Evolutionary conservation across 169 alveolate species (phyloP).

Genomic region (Eimeria sp.): DNA sequence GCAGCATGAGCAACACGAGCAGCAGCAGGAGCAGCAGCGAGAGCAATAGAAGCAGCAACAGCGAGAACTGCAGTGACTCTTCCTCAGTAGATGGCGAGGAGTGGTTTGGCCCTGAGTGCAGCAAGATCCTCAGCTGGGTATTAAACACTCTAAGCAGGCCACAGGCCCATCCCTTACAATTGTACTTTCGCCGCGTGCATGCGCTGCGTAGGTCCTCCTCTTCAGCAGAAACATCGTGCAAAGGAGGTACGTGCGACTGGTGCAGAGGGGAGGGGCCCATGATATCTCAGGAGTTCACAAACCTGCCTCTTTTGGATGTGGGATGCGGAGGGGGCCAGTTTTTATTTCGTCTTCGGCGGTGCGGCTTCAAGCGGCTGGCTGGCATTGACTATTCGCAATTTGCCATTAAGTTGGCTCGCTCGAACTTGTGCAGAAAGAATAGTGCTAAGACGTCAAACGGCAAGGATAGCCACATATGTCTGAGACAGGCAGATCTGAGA

Average conservation of each 20-base stretch:
- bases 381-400: constrained; percentile 66
- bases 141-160: neutral
- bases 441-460: neutral
- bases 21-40: neutral
- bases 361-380: constrained; percentile 61
- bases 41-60: constrained; percentile 4
- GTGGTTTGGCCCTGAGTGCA: constrained; percentile 79
- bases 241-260: constrained; percentile 20
- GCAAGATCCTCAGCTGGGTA: constrained; percentile 55
- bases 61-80: constrained; percentile 40
- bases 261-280: constrained; percentile 24
- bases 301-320: constrained; percentile 50
- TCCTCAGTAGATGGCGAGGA: constrained; percentile 68
- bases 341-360: constrained; percentile 61
- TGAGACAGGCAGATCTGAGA: constrained; percentile 55
- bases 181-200: constrained; percentile 13
- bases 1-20: neutral
- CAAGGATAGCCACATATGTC: neutral
- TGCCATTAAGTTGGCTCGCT: constrained; percentile 63
- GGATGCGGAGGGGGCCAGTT: constrained; percentile 78
- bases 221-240: neutral
- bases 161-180: neutral
- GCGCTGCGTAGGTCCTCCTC: neutral
- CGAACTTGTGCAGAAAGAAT: neutral
- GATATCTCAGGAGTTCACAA: neutral